Evolutionary conservation across 345 rosid genomes (phyloP).

Genomic region (Jatropha curcas): DNA sequence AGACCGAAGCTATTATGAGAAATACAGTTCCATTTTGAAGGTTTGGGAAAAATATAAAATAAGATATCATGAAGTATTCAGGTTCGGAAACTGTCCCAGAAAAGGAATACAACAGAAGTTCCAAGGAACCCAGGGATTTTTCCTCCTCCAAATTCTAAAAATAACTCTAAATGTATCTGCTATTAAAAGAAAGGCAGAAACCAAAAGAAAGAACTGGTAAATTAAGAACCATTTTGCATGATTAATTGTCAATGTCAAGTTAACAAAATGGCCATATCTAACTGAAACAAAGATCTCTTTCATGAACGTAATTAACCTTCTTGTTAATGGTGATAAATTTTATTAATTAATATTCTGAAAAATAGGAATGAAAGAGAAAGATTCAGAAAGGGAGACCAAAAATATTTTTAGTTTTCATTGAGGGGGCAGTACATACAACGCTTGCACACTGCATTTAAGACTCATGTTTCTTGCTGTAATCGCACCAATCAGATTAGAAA

Average conservation of each 20-base stretch:
- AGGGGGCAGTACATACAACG: too few species aligned
- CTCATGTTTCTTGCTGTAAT: neutral
- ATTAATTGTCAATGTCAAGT: neutral
- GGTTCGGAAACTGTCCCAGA: neutral
- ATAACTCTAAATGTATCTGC: neutral
- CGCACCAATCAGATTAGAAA: neutral
- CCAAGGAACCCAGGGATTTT: neutral
- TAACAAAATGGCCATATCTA: neutral
- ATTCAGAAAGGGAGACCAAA: neutral
- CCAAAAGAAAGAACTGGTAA: neutral
- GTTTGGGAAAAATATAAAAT: constrained; percentile 8
- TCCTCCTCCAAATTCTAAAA: neutral
- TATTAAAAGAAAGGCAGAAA: neutral
- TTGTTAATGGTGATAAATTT: neutral
- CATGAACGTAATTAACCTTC: neutral
- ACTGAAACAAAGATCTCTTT: neutral
- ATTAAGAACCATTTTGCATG: neutral
- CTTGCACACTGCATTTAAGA: neutral
- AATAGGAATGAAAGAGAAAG: neutral
- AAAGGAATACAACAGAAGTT: neutral
- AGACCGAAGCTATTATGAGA: constrained; percentile 4
- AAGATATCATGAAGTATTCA: neutral
- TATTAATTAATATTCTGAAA: neutral
- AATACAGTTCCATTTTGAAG: neutral
- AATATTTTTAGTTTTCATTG: too few species aligned